These are phyloP conservation scores for Ogataea dorogensis DNA, from an alignment of 805 yeast species.

Conservation along the genomic window DNA sequence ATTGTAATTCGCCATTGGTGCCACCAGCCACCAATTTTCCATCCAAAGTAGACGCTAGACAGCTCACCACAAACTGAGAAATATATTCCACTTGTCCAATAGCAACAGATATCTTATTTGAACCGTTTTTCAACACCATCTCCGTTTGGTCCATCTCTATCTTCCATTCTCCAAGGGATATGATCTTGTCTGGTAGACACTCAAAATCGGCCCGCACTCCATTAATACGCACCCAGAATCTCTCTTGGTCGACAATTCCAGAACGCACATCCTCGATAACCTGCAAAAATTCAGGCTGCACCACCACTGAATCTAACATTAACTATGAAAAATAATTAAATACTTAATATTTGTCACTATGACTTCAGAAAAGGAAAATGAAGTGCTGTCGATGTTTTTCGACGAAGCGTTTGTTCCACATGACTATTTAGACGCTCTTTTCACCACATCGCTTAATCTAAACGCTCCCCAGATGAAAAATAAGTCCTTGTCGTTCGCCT, in stretches of 20 bases:
- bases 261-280: constrained; percentile 16
- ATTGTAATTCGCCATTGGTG: constrained; percentile 15
- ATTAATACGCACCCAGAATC: constrained; percentile 19
- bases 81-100: not conserved
- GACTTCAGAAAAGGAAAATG: constrained; percentile 29
- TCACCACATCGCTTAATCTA: constrained; percentile 39
- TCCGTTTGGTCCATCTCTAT: not conserved
- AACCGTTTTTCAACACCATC: not conserved
- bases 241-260: constrained; percentile 12
- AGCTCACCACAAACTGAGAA: not conserved
- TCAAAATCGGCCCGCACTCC: constrained; percentile 6
- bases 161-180: constrained; percentile 1
- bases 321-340: constrained; percentile 6
- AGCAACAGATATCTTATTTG: not conserved
- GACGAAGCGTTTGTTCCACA: constrained; percentile 65
- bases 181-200: constrained; percentile 1
- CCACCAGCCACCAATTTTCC: constrained; percentile 19
- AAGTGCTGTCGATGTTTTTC: constrained; percentile 63
- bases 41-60: constrained; percentile 13
- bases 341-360: not conserved
- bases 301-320: constrained; percentile 9
- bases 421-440: constrained; percentile 62
- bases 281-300: constrained; percentile 22
- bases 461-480: constrained; percentile 15
- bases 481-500: constrained; percentile 33